Percentiles rank a stretch among this genome's conserved stretches.
phyloP scores from a whole-genome alignment of 495 filamentous ascomycete genomes.

The Lasiosphaeria hispida region DNA sequence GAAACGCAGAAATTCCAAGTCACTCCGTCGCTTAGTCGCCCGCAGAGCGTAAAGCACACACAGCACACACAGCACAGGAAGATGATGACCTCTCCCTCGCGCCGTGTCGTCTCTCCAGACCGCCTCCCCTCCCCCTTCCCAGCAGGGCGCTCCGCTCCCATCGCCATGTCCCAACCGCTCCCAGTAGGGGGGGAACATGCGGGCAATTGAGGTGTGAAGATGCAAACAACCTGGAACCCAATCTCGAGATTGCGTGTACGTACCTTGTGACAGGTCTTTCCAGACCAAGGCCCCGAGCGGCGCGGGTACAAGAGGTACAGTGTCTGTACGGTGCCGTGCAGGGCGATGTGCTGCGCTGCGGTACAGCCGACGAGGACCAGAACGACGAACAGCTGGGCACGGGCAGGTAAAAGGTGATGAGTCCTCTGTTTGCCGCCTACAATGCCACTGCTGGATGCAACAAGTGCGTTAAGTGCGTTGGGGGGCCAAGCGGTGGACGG shows the following conservation, averaged over 20 bases:
- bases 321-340: not conserved
- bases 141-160: not conserved
- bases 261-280: slow-evolving; percentile 4
- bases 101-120: not conserved
- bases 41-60: not conserved
- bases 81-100: too few species aligned
- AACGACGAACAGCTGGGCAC: too few species aligned
- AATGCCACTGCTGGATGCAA: too few species aligned
- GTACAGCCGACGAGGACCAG: too few species aligned
- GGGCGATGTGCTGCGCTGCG: not conserved
- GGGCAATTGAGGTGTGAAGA: slow-evolving; percentile 1
- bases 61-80: too few species aligned
- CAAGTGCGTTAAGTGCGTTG: too few species aligned
- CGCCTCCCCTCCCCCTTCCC: not conserved
- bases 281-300: not conserved
- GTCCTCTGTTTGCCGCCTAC: too few species aligned
- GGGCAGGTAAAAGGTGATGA: too few species aligned
- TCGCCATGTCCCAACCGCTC: not conserved
- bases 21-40: not conserved
- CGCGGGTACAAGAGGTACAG: slow-evolving; percentile 1
- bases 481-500: too few species aligned
- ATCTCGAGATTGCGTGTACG: not conserved
- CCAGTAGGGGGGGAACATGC: not conserved
- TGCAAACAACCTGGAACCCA: not conserved
- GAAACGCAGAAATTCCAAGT: not conserved